A percentile compares a stretch with the other conserved stretches of the same genome.
These are phyloP conservation scores for Protomyces arabidopsidicola DNA, from an alignment of 1,139 yeast genomes.

Conservation along the genomic window DNA sequence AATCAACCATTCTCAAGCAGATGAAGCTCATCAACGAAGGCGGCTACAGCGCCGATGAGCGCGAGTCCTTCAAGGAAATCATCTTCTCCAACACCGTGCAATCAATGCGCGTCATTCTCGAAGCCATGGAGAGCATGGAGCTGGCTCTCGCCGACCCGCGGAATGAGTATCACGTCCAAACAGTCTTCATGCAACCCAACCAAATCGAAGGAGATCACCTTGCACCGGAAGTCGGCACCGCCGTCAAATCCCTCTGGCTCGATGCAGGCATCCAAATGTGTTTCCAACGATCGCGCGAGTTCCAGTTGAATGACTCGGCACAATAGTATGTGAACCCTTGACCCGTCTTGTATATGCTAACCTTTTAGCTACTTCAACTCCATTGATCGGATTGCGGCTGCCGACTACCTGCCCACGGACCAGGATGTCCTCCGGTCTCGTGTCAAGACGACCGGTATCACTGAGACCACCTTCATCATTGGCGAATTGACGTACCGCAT, in stretches of 20 bases:
- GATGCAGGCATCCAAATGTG: slow-evolving; percentile 56
- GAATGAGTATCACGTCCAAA: slow-evolving; percentile 29
- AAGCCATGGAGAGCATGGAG: slow-evolving; percentile 37
- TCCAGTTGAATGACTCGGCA: slow-evolving; percentile 84
- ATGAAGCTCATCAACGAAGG: slow-evolving; percentile 79
- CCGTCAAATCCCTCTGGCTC: slow-evolving; percentile 47
- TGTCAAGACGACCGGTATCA: slow-evolving; percentile 91
- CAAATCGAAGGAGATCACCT: slow-evolving; percentile 33
- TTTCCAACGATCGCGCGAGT: slow-evolving; percentile 64
- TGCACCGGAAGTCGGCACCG: slow-evolving; percentile 34
- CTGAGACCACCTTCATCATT: slow-evolving; percentile 77
- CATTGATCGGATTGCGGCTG: slow-evolving; percentile 45
- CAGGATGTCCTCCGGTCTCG: slow-evolving; percentile 84
- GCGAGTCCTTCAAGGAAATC: slow-evolving; percentile 77
- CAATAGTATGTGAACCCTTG: slow-evolving; percentile 44
- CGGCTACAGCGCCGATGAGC: slow-evolving; percentile 75
- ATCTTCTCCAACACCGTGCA: slow-evolving; percentile 92
- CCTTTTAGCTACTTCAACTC: slow-evolving; percentile 31
- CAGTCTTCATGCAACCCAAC: slow-evolving; percentile 31
- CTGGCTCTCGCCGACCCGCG: slow-evolving; percentile 30
- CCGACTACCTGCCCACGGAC: slow-evolving; percentile 66
- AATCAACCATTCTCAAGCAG: slow-evolving; percentile 92
- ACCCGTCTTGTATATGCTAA: slow-evolving; percentile 6
- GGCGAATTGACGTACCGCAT: slow-evolving; percentile 52
- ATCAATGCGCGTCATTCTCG: slow-evolving; percentile 74